A percentile compares a stretch with the other conserved stretches of the same genome.
phyloP scores from a whole-genome alignment of 1,139 yeast genomes.

The Blastobotrys ciferrii region DNA sequence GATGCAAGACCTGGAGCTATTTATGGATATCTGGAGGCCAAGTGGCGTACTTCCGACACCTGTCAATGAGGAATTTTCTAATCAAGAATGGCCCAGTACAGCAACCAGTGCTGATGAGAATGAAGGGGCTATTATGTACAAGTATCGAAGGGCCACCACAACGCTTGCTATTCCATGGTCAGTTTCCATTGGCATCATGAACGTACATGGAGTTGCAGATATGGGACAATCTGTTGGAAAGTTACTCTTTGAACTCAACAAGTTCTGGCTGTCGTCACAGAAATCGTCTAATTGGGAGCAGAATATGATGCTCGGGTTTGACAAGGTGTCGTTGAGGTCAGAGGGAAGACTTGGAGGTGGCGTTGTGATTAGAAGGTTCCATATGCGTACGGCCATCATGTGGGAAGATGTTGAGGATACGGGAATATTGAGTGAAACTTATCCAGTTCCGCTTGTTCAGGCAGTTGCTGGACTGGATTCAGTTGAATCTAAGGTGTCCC shows the following conservation, averaged over 20 bases:
- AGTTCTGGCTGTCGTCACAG: conserved; percentile 67
- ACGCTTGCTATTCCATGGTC: conserved; percentile 77
- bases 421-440: conserved; percentile 29
- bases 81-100: not conserved
- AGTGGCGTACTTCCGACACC: conserved; percentile 17
- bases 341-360: conserved; percentile 80
- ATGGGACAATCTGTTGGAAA: conserved; percentile 84
- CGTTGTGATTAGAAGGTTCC: conserved; percentile 49
- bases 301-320: conserved; percentile 60
- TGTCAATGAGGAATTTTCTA: not conserved
- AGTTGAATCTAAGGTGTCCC: conserved; percentile 59
- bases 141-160: conserved; percentile 60
- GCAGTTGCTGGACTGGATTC: conserved; percentile 56
- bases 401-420: conserved; percentile 55
- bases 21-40: conserved; percentile 83
- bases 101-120: conserved; percentile 9
- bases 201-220: conserved; percentile 59
- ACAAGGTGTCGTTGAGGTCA: conserved; percentile 52
- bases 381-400: conserved; percentile 62
- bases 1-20: conserved; percentile 78
- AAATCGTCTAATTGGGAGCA: conserved; percentile 75
- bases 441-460: conserved; percentile 62
- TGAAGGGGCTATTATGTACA: conserved; percentile 41
- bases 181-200: conserved; percentile 54
- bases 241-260: conserved; percentile 51